phyloP scores from a whole-genome alignment of 2,329 filamentous ascomycete genomes.

The Septoria petroselini region DNA sequence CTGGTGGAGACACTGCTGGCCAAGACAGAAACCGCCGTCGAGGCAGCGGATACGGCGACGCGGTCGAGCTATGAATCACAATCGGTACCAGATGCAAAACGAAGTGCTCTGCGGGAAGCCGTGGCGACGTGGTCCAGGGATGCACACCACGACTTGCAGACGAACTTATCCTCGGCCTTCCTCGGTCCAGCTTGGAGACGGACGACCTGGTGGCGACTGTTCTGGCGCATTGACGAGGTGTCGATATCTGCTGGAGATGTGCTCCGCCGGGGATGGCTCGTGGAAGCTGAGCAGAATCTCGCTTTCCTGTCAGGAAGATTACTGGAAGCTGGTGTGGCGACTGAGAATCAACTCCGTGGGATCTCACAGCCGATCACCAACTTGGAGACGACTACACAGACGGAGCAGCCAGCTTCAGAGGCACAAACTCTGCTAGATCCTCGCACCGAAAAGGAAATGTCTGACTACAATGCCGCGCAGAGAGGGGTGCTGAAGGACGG shows the following conservation, averaged over 20 bases:
- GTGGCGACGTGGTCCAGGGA: conserved; percentile 72
- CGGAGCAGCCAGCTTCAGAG: conserved; percentile 8
- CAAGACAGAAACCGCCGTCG: conserved; percentile 52
- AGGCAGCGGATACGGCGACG: conserved; percentile 46
- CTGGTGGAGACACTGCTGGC: conserved; percentile 67
- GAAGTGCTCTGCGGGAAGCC: conserved; percentile 53
- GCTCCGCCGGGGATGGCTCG: conserved; percentile 71
- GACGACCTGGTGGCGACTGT: conserved; percentile 89
- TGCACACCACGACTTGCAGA: conserved; percentile 78
- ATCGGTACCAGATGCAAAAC: conserved; percentile 44
- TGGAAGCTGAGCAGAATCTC: conserved; percentile 72
- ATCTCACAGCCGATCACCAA: conserved; percentile 13
- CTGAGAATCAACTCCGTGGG: conserved; percentile 27
- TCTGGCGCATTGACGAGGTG: conserved; percentile 92
- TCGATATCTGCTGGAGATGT: conserved; percentile 78
- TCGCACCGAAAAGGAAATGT: conserved; percentile 13
- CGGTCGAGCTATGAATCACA: conserved; percentile 35
- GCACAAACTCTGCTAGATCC: conserved; percentile 14
- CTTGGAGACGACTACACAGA: background rate
- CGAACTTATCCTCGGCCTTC: conserved; percentile 75
- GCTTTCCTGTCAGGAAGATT: conserved; percentile 79
- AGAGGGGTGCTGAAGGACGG: conserved; percentile 18
- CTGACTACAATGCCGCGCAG: conserved; percentile 17
- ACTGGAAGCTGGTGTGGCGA: conserved; percentile 57
- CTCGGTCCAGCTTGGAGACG: conserved; percentile 72